These are phyloP conservation scores for Arachis hypogaea DNA, from an alignment of 306 rosid species.

Conservation along the genomic window DNA sequence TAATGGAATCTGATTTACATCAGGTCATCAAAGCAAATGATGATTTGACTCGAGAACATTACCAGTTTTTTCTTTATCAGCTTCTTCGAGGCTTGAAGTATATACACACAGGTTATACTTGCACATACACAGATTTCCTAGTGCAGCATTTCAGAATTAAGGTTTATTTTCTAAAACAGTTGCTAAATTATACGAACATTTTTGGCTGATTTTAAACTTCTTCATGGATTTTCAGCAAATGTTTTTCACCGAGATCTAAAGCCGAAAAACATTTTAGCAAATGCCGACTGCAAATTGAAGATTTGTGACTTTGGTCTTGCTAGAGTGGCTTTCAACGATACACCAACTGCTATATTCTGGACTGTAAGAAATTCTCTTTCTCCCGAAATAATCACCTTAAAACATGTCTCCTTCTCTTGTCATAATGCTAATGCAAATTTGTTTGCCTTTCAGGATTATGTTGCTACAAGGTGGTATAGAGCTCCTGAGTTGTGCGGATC, in stretches of 20 bases:
- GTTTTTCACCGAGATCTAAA: slow-evolving; percentile 91
- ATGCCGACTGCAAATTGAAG: slow-evolving; percentile 82
- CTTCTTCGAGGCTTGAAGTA: slow-evolving; percentile 91
- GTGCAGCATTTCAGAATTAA: slow-evolving; percentile 21
- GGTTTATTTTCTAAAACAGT: slow-evolving; percentile 9
- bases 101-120: slow-evolving; percentile 80
- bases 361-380: slow-evolving; percentile 56
- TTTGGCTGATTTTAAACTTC: slow-evolving; percentile 39
- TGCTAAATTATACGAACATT: slow-evolving; percentile 17
- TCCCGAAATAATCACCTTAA: slow-evolving; percentile 1
- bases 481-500: slow-evolving; percentile 52
- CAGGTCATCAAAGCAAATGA: slow-evolving; percentile 94
- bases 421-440: slow-evolving; percentile 34
- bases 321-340: slow-evolving; percentile 90
- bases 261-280: slow-evolving; percentile 56
- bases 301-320: slow-evolving; percentile 95
- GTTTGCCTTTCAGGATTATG: slow-evolving; percentile 65
- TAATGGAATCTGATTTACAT: slow-evolving; percentile 92
- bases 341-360: slow-evolving; percentile 96
- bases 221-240: slow-evolving; percentile 64
- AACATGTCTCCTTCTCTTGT: neutral
- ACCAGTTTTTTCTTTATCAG: slow-evolving; percentile 92
- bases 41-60: slow-evolving; percentile 90
- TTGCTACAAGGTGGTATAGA: slow-evolving; percentile 82
- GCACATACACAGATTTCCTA: neutral